Evolutionary conservation across 257 asterid genomes (phyloP).

Genomic region (Pogostemon cablin): DNA sequence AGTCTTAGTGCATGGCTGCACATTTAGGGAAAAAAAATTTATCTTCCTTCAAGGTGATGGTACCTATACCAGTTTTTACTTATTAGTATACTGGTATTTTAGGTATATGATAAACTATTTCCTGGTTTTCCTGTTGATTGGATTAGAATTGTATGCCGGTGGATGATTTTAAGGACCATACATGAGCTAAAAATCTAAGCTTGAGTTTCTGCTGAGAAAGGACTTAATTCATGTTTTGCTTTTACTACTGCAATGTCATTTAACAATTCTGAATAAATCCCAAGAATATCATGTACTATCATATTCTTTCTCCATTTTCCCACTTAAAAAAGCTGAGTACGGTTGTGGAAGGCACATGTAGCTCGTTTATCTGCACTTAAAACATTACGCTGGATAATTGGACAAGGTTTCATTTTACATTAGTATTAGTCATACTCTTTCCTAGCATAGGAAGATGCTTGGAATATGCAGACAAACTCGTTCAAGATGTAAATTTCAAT

Average conservation of each 20-base stretch:
- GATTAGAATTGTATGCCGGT: slow-evolving; percentile 3
- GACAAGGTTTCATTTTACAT: slow-evolving; percentile 7
- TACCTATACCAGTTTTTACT: slow-evolving; percentile 1
- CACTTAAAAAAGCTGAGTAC: not conserved
- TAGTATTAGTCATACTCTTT: not conserved
- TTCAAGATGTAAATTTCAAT: not conserved
- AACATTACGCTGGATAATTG: not conserved
- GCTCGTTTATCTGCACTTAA: slow-evolving; percentile 11
- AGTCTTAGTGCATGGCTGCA: slow-evolving; percentile 3
- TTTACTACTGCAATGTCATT: not conserved
- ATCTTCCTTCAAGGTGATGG: slow-evolving; percentile 12
- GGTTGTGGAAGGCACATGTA: slow-evolving; percentile 2
- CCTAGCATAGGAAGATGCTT: not conserved
- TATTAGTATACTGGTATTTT: slow-evolving; percentile 5
- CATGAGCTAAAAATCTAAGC: not conserved
- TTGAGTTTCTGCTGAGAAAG: not conserved
- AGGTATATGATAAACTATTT: slow-evolving; percentile 5
- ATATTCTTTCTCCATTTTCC: slow-evolving; percentile 16
- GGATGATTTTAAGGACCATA: slow-evolving; percentile 20
- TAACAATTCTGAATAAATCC: not conserved
- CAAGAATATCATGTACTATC: not conserved
- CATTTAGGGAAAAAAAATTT: not conserved
- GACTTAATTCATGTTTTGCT: not conserved
- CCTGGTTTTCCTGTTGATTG: slow-evolving; percentile 14
- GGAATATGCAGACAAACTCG: not conserved